Conservation (phyloP, 2,329 filamentous ascomycete genomes). For the Fusarium penzigii region DNA sequence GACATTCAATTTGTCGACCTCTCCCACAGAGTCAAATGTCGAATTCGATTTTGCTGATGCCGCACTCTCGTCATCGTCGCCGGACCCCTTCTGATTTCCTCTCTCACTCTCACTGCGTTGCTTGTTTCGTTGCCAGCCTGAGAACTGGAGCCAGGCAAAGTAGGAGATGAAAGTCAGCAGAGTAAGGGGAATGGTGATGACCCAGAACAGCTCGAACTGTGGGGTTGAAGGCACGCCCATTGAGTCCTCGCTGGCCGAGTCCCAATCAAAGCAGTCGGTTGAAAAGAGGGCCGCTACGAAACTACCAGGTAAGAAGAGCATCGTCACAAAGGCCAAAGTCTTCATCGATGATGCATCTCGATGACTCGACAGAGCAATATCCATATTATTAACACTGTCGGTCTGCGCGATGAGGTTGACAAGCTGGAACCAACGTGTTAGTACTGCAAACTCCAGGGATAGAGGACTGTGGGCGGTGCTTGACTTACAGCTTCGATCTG, state of each 20-base stretch:
- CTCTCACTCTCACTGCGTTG: conserved; percentile 9
- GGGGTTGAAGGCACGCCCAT: conserved; percentile 36
- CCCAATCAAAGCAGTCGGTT: conserved; percentile 38
- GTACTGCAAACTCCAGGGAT: background rate
- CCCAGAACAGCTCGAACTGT: conserved; percentile 44
- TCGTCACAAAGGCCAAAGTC: conserved; percentile 44
- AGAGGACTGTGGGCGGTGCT: too few species aligned
- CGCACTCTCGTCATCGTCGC: background rate
- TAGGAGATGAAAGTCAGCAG: conserved; percentile 37
- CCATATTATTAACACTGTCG: conserved; percentile 38
- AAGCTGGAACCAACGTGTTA: conserved; percentile 28
- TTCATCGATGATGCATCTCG: conserved; percentile 47
- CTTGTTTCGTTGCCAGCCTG: conserved; percentile 23
- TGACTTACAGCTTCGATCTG: conserved; percentile 40
- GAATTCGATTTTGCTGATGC: background rate
- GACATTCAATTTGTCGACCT: background rate
- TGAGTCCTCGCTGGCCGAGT: conserved; percentile 20
- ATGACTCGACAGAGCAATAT: conserved; percentile 38
- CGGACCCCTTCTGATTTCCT: conserved; percentile 8
- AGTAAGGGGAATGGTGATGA: conserved; percentile 41
- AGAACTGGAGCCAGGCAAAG: conserved; percentile 35
- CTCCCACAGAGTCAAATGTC: background rate
- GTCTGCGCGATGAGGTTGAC: conserved; percentile 41
- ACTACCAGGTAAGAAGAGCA: conserved; percentile 45
- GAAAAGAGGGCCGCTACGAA: conserved; percentile 46